Conservation (phyloP, 2,329 filamentous ascomycete genomes). For the Nemania sp. region DNA sequence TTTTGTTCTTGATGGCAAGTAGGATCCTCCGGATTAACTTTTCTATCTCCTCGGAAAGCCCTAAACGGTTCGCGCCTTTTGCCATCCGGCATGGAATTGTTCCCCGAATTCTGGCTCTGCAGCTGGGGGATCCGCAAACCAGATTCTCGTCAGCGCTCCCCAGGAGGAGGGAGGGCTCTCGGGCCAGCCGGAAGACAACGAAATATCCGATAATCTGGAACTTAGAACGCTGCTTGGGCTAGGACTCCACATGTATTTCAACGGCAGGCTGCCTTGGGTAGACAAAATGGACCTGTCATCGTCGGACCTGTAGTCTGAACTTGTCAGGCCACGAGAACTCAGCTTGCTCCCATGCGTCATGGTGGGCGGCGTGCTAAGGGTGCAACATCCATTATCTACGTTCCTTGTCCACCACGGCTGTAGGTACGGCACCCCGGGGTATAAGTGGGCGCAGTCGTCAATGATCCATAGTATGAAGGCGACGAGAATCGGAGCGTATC, state of each 20-base stretch:
- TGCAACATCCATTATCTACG: background rate
- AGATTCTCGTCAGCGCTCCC: slow-evolving; percentile 25
- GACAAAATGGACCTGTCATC: slow-evolving; percentile 4
- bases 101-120: slow-evolving; percentile 6
- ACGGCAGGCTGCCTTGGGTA: slow-evolving; percentile 9
- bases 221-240: slow-evolving; percentile 19
- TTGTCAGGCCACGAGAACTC: slow-evolving; percentile 5
- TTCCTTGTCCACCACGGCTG: slow-evolving; percentile 2
- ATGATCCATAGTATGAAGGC: slow-evolving; percentile 19
- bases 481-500: slow-evolving; percentile 15
- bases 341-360: background rate
- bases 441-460: slow-evolving; percentile 18
- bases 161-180: slow-evolving; percentile 34
- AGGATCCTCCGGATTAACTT: background rate
- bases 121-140: slow-evolving; percentile 20
- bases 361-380: background rate
- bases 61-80: slow-evolving; percentile 15
- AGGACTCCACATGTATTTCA: slow-evolving; percentile 16
- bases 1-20: slow-evolving; percentile 7
- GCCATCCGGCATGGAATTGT: background rate
- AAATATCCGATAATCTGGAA: slow-evolving; percentile 34
- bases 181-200: slow-evolving; percentile 23
- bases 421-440: background rate
- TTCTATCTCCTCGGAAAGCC: background rate
- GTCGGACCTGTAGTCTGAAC: background rate